Conservation (phyloP, 805 yeast genomes). For the Candida ortonii region DNA sequence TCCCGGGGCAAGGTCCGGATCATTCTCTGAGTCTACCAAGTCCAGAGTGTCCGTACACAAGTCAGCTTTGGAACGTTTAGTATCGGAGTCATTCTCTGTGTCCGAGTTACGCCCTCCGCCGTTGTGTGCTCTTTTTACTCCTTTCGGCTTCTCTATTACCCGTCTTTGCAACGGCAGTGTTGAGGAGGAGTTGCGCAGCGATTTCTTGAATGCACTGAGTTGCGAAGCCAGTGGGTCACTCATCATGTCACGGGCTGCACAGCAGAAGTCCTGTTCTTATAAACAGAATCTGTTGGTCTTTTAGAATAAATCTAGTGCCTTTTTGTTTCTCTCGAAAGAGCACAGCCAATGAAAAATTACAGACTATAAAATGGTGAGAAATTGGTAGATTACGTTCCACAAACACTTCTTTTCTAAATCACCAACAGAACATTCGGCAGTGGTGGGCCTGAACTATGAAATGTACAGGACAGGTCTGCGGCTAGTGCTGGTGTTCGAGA, state of each 20-base stretch:
- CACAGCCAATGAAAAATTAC: too few relatives aligned
- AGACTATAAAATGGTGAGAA: too few relatives aligned
- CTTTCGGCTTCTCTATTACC: constrained; percentile 18
- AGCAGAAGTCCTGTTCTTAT: too few relatives aligned
- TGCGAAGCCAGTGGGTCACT: constrained; percentile 37
- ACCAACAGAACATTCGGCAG: too few relatives aligned
- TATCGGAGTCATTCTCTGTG: constrained; percentile 10
- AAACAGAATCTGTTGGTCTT: too few relatives aligned
- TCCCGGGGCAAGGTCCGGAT: constrained; percentile 15
- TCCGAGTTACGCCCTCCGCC: constrained; percentile 10
- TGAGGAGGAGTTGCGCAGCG: constrained; percentile 53
- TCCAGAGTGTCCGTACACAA: constrained; percentile 2
- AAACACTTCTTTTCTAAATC: too few relatives aligned
- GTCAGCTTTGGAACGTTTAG: constrained; percentile 17
- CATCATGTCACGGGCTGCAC: constrained; percentile 24
- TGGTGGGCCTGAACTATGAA: too few relatives aligned
- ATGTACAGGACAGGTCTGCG: too few relatives aligned
- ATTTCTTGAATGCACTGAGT: constrained; percentile 62
- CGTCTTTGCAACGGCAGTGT: constrained; percentile 41
- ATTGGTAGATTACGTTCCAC: too few relatives aligned
- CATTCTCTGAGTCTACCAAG: constrained; percentile 10
- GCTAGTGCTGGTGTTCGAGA: constrained; percentile 26
- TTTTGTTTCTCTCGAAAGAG: too few relatives aligned
- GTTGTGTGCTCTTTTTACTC: constrained; percentile 12
- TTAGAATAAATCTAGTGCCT: too few relatives aligned